Evolutionary conservation across 495 filamentous ascomycete genomes (phyloP).

Genomic region (Hyphodiscus hymeniophilus): DNA sequence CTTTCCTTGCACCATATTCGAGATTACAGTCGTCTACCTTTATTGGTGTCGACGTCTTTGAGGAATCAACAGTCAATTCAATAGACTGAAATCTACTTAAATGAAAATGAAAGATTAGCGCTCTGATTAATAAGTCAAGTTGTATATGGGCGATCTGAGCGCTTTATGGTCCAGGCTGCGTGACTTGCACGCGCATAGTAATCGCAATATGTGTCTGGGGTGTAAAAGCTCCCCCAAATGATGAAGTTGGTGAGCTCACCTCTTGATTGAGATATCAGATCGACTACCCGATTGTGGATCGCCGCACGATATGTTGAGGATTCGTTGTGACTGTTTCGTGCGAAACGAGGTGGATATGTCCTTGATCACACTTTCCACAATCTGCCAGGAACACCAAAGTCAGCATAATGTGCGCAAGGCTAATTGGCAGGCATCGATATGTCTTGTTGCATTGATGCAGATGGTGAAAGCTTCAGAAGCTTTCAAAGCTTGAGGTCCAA

Average conservation of each 20-base stretch:
- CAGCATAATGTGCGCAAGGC: conserved; percentile 10
- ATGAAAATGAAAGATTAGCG: background rate
- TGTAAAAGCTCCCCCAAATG: background rate
- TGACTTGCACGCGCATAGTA: background rate
- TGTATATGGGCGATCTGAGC: background rate
- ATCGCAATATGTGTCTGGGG: background rate
- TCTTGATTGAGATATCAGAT: conserved; percentile 10
- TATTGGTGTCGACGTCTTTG: background rate
- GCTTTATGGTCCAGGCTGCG: background rate
- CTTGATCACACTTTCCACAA: conserved; percentile 4
- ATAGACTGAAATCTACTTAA: background rate
- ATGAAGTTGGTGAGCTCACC: conserved; percentile 6
- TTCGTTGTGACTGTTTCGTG: conserved; percentile 4
- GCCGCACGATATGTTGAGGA: conserved; percentile 6
- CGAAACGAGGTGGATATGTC: conserved; percentile 6
- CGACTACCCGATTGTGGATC: conserved; percentile 3
- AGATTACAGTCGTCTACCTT: conserved; percentile 26
- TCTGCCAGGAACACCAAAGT: conserved; percentile 1
- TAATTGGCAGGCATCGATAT: background rate
- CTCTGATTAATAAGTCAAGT: background rate
- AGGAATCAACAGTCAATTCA: conserved; percentile 28
- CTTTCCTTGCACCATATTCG: conserved; percentile 22
- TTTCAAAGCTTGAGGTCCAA: conserved; percentile 2
- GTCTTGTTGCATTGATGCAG: background rate
- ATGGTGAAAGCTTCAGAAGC: conserved; percentile 1